Conservation (phyloP, 176 grass and related monocot species). For the Luzula sylvatica region DNA sequence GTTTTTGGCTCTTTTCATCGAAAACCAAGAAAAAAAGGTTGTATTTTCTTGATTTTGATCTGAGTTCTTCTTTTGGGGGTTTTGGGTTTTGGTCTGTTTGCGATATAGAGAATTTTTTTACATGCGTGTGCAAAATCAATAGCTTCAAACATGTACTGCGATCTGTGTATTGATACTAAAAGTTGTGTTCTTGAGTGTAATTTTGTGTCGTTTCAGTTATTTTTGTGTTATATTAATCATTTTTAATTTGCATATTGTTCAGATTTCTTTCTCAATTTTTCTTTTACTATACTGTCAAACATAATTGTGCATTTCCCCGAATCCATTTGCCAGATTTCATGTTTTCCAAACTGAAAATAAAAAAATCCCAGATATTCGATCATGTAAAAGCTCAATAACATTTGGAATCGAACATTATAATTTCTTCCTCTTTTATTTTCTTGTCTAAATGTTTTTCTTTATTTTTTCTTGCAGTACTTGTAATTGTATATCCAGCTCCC, state of each 20-base stretch:
- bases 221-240: neutral
- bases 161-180: too few relatives aligned
- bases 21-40: neutral
- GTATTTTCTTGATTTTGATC: slow-evolving; percentile 33
- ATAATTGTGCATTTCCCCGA: neutral
- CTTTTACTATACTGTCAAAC: slow-evolving; percentile 12
- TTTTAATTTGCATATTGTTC: slow-evolving; percentile 3
- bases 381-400: neutral
- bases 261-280: neutral
- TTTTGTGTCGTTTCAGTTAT: too few relatives aligned
- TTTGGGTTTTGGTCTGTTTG: slow-evolving; percentile 25
- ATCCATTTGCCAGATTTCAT: slow-evolving; percentile 3
- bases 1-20: slow-evolving; percentile 16
- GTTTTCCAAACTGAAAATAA: slow-evolving; percentile 1
- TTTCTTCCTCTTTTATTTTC: neutral
- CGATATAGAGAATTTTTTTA: too few relatives aligned
- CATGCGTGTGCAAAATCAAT: too few relatives aligned
- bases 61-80: slow-evolving; percentile 31
- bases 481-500: slow-evolving; percentile 3
- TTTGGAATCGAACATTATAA: neutral
- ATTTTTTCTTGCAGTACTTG: slow-evolving; percentile 3
- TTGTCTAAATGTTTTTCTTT: slow-evolving; percentile 3
- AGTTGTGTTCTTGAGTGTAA: too few relatives aligned
- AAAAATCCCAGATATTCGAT: neutral
- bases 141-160: too few relatives aligned